Conservation (phyloP, 129 eudicot genomes). For the Kitagawia praeruptora region DNA sequence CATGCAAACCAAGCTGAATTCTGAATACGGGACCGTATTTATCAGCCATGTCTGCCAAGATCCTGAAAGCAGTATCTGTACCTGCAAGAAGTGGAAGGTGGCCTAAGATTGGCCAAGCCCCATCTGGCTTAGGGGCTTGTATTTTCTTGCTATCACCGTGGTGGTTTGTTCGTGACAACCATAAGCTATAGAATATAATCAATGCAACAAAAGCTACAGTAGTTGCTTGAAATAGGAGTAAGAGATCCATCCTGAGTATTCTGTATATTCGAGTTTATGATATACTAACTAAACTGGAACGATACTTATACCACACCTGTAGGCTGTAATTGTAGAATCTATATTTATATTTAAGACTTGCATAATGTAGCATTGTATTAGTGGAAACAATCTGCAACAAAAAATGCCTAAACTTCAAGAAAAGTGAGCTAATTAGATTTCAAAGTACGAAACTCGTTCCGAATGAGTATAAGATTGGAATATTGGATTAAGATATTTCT, state of each 20-base stretch:
- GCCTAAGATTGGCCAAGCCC: constrained; percentile 1
- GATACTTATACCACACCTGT: neutral
- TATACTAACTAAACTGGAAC: neutral
- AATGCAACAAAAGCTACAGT: neutral
- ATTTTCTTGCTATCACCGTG: neutral
- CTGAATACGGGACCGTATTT: constrained; percentile 24
- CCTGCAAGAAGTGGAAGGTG: neutral
- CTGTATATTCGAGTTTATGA: no score
- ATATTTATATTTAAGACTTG: neutral
- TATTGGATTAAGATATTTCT: no score
- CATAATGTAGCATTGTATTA: no score
- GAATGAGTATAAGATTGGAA: no score
- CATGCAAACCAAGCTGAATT: constrained; percentile 24
- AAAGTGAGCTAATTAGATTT: no score
- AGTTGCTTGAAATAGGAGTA: neutral
- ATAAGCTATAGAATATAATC: neutral
- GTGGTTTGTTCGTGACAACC: neutral
- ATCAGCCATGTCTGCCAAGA: constrained; percentile 21
- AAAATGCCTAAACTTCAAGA: no score
- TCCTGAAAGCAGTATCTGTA: constrained; percentile 7
- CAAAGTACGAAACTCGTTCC: no score
- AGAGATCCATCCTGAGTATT: neutral
- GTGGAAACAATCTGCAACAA: neutral
- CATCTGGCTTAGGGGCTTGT: constrained; percentile 7
- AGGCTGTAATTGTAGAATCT: no score